Evolutionary conservation across 2,329 filamentous ascomycete genomes (phyloP).

Genomic region (Colletotrichum nymphaeae): DNA sequence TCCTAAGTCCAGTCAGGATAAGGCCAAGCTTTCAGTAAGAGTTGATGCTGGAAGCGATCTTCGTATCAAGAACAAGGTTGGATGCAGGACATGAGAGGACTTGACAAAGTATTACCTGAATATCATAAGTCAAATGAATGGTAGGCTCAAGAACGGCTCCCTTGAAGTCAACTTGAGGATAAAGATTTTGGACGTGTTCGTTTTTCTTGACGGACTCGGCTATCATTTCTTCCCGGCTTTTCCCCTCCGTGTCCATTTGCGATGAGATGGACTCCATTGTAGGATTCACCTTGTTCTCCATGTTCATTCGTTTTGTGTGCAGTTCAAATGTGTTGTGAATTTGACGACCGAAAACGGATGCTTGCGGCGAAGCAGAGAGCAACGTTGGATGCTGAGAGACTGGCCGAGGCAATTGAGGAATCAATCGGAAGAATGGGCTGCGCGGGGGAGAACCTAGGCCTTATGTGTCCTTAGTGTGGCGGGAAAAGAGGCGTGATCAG

Average conservation of each 20-base stretch:
- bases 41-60: background rate
- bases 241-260: background rate
- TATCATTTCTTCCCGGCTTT: constrained; percentile 27
- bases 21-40: background rate
- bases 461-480: constrained; percentile 7
- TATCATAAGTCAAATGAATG: constrained; percentile 27
- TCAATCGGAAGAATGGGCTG: background rate
- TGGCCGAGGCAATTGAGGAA: background rate
- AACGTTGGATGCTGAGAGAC: background rate
- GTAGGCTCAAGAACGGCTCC: constrained; percentile 12
- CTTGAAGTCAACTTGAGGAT: constrained; percentile 26
- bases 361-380: background rate
- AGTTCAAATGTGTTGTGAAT: no score
- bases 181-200: constrained; percentile 14
- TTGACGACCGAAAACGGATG: background rate
- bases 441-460: background rate
- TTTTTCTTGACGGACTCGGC: constrained; percentile 20
- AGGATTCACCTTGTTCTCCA: background rate
- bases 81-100: no score
- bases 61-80: no score
- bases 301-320: background rate
- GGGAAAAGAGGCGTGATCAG: constrained; percentile 8
- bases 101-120: constrained; percentile 6
- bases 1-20: background rate
- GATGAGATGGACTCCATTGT: background rate